Conservation (phyloP, 2,329 filamentous ascomycete species). For the Neofusicoccum cordaticola region DNA sequence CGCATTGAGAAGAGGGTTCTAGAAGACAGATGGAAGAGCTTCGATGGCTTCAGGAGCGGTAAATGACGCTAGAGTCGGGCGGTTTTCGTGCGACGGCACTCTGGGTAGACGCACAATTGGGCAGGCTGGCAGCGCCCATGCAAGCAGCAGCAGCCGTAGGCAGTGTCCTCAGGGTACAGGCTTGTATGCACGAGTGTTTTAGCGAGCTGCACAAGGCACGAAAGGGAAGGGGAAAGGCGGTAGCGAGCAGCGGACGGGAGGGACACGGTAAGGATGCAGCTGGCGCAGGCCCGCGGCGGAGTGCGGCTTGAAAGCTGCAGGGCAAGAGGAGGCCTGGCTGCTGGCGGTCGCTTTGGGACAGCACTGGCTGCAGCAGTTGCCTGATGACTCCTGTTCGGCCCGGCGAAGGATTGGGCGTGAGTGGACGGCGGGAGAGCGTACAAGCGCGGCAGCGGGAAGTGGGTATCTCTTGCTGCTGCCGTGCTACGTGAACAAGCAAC, state of each 20-base stretch:
- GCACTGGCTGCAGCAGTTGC: conserved; percentile 2
- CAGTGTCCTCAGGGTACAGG: neutral
- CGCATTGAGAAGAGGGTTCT: neutral
- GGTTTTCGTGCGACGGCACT: conserved; percentile 1
- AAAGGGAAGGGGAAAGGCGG: neutral
- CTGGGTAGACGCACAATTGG: neutral
- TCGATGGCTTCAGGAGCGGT: neutral
- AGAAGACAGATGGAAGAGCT: conserved; percentile 12
- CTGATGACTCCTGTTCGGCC: neutral
- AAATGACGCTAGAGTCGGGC: neutral
- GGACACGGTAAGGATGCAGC: neutral
- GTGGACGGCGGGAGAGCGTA: neutral
- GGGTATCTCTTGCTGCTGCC: conserved; percentile 5
- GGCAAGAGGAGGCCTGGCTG: conserved; percentile 4
- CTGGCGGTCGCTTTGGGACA: conserved; percentile 8
- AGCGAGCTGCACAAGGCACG: conserved; percentile 3
- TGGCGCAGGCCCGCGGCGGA: too few species aligned
- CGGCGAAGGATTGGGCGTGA: neutral
- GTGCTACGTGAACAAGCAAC: conserved; percentile 13
- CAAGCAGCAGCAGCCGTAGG: neutral
- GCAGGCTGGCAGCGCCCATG: neutral
- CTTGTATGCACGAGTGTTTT: conserved; percentile 2
- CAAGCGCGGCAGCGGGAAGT: conserved; percentile 14
- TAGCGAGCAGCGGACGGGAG: conserved; percentile 7
- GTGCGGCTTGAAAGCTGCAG: conserved; percentile 2